Base-by-base conservation (phyloP, 345 rosid genomes). In the Linum trigynum region DNA sequence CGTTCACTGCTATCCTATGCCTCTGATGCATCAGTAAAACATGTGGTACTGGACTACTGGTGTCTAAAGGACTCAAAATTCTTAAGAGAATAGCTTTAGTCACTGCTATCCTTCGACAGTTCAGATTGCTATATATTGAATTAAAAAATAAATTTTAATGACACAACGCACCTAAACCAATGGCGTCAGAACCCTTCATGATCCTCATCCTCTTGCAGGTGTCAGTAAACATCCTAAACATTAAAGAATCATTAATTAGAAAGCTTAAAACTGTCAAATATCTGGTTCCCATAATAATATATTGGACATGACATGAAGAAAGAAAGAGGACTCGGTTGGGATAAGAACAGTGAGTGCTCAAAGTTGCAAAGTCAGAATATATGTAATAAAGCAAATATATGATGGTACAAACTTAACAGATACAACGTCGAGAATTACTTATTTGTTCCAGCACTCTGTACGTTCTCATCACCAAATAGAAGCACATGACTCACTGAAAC, bases 131-230 rank as follows among this genome's bases (percentile, higher is more conserved):
- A 2, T 12, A 73, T 10, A 57, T 9, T 43, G 39, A 3, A n/a
- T 48, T 8, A 63, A n/a, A 9, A 4, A 3, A 5, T 1, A 69
- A 15, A 71, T 14, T 14, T 45, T 5, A 38, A 57, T 3, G 58
- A 63, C 8, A 74, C 32, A 40, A 48, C 65, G 0, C 10, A 74
- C 77, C 77, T 69, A 74, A 60, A 23, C 77, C 77, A 57, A 74
- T 74, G 67, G 77, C 77, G 62, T 74, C 77, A 39, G 77, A 69
- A 70, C 77, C 62, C 73, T 74, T 74, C 73, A 69, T 74, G 59
- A 74, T 74, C 71, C 77, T 65, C 64, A 74, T 48, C 63, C 77
- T 69, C 60, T 65, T 74, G 74, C 77, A 74, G 10, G 77, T 74
- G 8, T 74, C 73, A 57, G 50, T 74, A 58, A 74, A 74, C 77